phyloP scores from a whole-genome alignment of 352 stramenopile genomes.

The Globisporangium camurandrum region DNA sequence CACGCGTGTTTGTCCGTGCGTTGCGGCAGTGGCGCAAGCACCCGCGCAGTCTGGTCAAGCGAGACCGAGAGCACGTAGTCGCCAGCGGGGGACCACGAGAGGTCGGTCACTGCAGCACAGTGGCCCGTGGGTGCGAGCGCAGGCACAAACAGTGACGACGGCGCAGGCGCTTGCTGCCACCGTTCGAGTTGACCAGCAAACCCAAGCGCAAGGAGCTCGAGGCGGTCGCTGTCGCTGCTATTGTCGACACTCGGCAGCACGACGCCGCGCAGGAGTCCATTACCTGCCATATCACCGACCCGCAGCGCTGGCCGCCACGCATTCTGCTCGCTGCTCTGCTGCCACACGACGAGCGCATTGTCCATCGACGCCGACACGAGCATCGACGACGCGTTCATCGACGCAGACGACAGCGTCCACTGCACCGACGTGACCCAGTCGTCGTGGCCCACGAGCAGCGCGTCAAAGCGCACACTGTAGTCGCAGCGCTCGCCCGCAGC shows the following conservation, averaged over 20 bases:
- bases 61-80: constrained; percentile 72
- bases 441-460: constrained; percentile 63
- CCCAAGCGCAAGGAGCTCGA: constrained; percentile 59
- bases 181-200: constrained; percentile 60
- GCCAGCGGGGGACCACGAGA: constrained; percentile 53
- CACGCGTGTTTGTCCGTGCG: constrained; percentile 12
- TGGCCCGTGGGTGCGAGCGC: constrained; percentile 50
- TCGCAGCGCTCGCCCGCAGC: constrained; percentile 11
- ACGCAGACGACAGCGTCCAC: constrained; percentile 23
- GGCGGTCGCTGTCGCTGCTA: constrained; percentile 7
- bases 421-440: constrained; percentile 75
- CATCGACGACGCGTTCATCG: constrained; percentile 6
- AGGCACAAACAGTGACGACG: constrained; percentile 45
- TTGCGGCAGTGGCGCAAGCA: constrained; percentile 25
- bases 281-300: constrained; percentile 49
- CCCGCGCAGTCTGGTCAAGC: constrained; percentile 61
- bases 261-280: constrained; percentile 37
- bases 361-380: constrained; percentile 74
- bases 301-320: constrained; percentile 43
- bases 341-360: constrained; percentile 69
- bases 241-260: too few species aligned
- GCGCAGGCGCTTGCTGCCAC: constrained; percentile 43
- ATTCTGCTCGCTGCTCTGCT: constrained; percentile 10
- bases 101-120: constrained; percentile 42
- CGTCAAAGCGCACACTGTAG: constrained; percentile 57